Evolutionary conservation across 192 early-diverging fungal genomes (phyloP).

Genomic region (Backusella macrospora): DNA sequence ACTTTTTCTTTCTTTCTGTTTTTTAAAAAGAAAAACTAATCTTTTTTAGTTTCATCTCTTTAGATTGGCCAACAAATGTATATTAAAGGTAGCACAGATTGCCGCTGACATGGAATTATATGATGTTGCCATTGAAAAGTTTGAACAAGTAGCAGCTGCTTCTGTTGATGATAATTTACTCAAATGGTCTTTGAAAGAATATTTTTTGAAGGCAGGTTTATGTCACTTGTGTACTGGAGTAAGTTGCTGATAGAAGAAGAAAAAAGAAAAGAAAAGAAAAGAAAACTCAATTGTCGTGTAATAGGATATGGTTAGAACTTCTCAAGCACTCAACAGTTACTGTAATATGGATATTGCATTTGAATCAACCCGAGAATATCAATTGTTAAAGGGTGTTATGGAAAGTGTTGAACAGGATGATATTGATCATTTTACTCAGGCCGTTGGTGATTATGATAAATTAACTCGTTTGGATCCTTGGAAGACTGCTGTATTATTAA

Average conservation of each 20-base stretch:
- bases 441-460: slow-evolving; percentile 82
- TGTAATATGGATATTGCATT: slow-evolving; percentile 88
- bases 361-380: slow-evolving; percentile 81
- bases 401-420: slow-evolving; percentile 79
- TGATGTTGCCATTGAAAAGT: slow-evolving; percentile 86
- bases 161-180: slow-evolving; percentile 89
- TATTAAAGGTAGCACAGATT: slow-evolving; percentile 89
- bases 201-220: slow-evolving; percentile 95
- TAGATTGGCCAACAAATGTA: slow-evolving; percentile 87
- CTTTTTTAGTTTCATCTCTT: neutral
- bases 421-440: slow-evolving; percentile 80
- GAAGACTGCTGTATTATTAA: slow-evolving; percentile 92
- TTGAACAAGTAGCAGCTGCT: slow-evolving; percentile 84
- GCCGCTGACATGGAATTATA: slow-evolving; percentile 90
- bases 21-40: neutral
- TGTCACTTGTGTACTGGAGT: slow-evolving; percentile 85
- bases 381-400: slow-evolving; percentile 72
- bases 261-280: neutral
- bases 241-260: slow-evolving; percentile 22
- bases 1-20: neutral
- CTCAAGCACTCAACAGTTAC: slow-evolving; percentile 82
- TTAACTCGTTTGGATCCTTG: slow-evolving; percentile 93
- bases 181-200: slow-evolving; percentile 95
- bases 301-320: slow-evolving; percentile 78
- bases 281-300: slow-evolving; percentile 22